Conservation (phyloP, 495 filamentous ascomycete genomes). For the Staphylotrichum longicolle region DNA sequence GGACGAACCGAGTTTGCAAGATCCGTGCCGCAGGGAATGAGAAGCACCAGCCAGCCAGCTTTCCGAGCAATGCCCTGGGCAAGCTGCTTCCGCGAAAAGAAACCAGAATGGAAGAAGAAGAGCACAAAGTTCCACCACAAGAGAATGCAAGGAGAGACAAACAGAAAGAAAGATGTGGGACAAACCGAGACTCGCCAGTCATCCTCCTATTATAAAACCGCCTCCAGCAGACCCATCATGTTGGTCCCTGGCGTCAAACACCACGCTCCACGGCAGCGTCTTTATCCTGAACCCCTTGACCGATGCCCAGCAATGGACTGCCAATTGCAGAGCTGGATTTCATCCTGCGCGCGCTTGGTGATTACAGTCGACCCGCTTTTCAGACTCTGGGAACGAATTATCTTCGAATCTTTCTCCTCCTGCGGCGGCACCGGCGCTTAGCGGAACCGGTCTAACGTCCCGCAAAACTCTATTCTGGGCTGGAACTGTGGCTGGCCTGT, state of each 20-base stretch:
- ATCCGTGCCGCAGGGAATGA: too few species aligned
- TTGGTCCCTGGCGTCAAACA: background rate
- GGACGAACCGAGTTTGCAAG: too few species aligned
- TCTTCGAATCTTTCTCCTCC: too few species aligned
- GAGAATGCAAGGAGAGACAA: background rate
- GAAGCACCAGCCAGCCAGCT: too few species aligned
- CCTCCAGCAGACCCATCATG: background rate
- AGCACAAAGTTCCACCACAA: background rate
- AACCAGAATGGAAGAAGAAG: too few species aligned
- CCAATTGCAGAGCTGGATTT: slow-evolving; percentile 1
- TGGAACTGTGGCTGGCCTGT: too few species aligned
- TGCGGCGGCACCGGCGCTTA: slow-evolving; percentile 1
- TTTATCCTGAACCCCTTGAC: background rate
- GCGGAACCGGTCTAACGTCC: too few species aligned
- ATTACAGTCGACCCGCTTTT: background rate
- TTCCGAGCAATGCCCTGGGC: too few species aligned
- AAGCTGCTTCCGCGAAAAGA: too few species aligned
- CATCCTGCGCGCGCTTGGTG: slow-evolving; percentile 5
- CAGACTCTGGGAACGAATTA: too few species aligned
- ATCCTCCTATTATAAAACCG: background rate
- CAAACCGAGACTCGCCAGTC: background rate
- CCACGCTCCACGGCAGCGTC: background rate
- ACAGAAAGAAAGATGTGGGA: background rate
- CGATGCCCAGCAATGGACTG: background rate
- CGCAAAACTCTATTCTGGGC: too few species aligned